A percentile compares a stretch with the other conserved stretches of the same genome.
phyloP scores from a whole-genome alignment of 768 basidiomycete species.

The Tulasnella sp. region DNA sequence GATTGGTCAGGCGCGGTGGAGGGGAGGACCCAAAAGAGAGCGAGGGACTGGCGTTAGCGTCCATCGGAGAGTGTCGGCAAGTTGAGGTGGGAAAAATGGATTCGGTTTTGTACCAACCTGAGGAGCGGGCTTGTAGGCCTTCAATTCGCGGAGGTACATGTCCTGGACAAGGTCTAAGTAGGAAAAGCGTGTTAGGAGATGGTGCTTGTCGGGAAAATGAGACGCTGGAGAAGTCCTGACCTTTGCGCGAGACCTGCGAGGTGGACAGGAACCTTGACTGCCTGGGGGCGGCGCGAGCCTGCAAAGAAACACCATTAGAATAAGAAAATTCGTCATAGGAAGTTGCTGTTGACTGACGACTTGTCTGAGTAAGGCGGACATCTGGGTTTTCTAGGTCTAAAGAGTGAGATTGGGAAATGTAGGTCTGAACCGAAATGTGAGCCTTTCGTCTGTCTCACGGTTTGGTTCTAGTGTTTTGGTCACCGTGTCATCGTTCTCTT shows the following conservation, averaged over 20 bases:
- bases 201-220: not conserved
- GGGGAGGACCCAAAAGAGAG: not conserved
- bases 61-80: constrained; percentile 8
- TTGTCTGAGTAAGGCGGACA: not conserved
- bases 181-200: constrained; percentile 36
- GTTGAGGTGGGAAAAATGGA: constrained; percentile 13
- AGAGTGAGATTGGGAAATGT: not conserved
- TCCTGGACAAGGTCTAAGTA: constrained; percentile 86
- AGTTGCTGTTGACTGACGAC: not conserved
- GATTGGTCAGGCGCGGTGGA: constrained; percentile 19
- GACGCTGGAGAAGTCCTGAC: not conserved
- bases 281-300: not conserved
- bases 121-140: constrained; percentile 76
- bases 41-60: not conserved
- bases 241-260: not conserved
- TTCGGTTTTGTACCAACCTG: constrained; percentile 49
- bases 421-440: constrained; percentile 7
- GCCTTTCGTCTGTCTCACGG: not conserved
- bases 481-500: not conserved
- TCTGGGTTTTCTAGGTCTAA: not conserved
- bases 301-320: not conserved
- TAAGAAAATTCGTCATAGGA: not conserved
- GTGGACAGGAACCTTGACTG: not conserved
- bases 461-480: not conserved
- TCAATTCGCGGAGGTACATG: constrained; percentile 84